These are phyloP conservation scores for Aspergillus sp. DNA, from an alignment of 2,329 filamentous ascomycete species.

Conservation along the genomic window DNA sequence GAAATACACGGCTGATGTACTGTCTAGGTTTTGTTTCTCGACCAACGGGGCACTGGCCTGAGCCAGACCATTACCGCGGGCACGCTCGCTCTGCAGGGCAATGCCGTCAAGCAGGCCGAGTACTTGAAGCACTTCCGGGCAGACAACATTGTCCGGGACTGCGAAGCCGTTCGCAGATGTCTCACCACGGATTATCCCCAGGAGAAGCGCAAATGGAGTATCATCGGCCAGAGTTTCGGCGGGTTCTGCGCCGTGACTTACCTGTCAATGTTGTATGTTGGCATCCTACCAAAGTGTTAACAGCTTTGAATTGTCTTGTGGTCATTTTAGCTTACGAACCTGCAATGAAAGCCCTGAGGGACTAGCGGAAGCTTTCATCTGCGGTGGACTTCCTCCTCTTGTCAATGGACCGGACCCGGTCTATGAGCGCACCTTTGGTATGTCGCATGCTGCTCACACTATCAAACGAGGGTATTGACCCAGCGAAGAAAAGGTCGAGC, in stretches of 20 bases:
- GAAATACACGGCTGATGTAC: background rate
- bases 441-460: slow-evolving; percentile 3
- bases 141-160: slow-evolving; percentile 85
- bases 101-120: slow-evolving; percentile 65
- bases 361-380: slow-evolving; percentile 77
- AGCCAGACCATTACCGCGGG: slow-evolving; percentile 75
- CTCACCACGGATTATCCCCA: slow-evolving; percentile 68
- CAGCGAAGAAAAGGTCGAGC: slow-evolving; percentile 55
- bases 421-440: slow-evolving; percentile 66
- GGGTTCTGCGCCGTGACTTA: slow-evolving; percentile 85
- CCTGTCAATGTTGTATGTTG: slow-evolving; percentile 64
- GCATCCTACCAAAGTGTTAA: too few species aligned
- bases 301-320: too few species aligned
- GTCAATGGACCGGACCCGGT: slow-evolving; percentile 69
- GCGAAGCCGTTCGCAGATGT: slow-evolving; percentile 76
- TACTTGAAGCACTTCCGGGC: slow-evolving; percentile 85
- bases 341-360: slow-evolving; percentile 59
- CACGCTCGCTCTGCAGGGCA: slow-evolving; percentile 65
- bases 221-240: slow-evolving; percentile 89
- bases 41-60: slow-evolving; percentile 85
- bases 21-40: slow-evolving; percentile 65
- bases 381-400: slow-evolving; percentile 78
- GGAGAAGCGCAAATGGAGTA: slow-evolving; percentile 74
- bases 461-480: slow-evolving; percentile 11
- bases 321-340: background rate